Base-by-base conservation (phyloP, 192 early-diverging fungal genomes). In the Podila epicladia region DNA sequence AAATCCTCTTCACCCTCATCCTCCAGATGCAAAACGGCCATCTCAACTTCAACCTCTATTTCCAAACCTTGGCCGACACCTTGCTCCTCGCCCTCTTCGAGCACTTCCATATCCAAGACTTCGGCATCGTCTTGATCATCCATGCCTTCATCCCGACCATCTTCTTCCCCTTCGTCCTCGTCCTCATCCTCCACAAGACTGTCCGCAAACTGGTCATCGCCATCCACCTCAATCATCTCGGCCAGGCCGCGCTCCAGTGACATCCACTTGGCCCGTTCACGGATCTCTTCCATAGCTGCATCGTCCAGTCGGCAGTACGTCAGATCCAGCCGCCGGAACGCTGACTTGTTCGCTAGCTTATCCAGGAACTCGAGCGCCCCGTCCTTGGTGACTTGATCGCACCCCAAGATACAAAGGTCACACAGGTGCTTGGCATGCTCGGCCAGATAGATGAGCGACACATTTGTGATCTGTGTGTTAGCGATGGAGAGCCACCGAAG, bases 341-440 rank as follows among this genome's bases (percentile, higher is more conserved):
- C 65, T 2, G 62, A 4, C 50, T 72, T 80, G 57, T 69, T 69
- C 9, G 33, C n/a, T 20, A 80, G 58, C 41, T 69, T 80, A 20
- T 73, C 71, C 38, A 80, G 58, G 31, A 80, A 80, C 29, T 68
- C 70, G 17, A 80, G 12, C 29, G 73, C 5, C 5, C 77, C 77
- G 9, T 61, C 22, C 62, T 80, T 80, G 9, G 77, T 73, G 31
- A 80, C 70, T 19, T 80, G 77, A 32, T 80, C 77, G 9, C 77
- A 80, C 13, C 77, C 77, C 60, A 80, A n/a, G 17, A 80, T 80
- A 49, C 77, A 80, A 0, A 80, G 71, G 22, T 80, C 77, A 9
- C 77, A 73, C 1, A 80, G 65, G 15, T 59, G 26, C 3, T 32
- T 13, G 20, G 77, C 65, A 12, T 65, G 38, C 41, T 80, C 71